Percentiles rank a stretch among this genome's conserved stretches.
Conservation (phyloP, 2,329 filamentous ascomycete genomes). For the Colletotrichum liaoningense region DNA sequence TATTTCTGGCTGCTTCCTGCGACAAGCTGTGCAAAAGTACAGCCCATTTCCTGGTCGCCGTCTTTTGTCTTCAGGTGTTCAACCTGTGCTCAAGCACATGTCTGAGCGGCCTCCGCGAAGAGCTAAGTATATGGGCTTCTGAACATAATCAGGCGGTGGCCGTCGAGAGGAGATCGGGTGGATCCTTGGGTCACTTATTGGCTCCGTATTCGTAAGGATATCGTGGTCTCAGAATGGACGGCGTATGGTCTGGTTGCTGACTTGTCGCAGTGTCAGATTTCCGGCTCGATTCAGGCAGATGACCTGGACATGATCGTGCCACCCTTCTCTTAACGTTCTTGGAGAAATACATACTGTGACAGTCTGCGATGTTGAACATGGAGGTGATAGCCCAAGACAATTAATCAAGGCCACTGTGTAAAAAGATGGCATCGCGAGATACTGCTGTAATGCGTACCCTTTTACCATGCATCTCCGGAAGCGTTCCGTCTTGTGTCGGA, state of each 20-base stretch:
- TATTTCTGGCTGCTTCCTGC: neutral
- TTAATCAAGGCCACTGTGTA: neutral
- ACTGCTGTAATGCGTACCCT: neutral
- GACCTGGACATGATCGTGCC: neutral
- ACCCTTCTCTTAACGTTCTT: neutral
- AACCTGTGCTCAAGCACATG: slow-evolving; percentile 2
- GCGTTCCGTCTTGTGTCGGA: neutral
- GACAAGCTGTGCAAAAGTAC: neutral
- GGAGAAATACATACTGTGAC: neutral
- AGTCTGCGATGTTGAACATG: neutral
- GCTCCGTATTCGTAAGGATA: neutral
- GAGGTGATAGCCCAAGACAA: neutral
- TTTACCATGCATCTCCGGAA: neutral
- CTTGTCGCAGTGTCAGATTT: slow-evolving; percentile 1
- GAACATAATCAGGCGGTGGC: neutral
- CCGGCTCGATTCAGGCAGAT: neutral
- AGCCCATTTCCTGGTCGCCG: slow-evolving; percentile 11
- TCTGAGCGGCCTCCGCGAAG: neutral
- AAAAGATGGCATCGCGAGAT: neutral
- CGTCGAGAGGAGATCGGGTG: slow-evolving; percentile 14
- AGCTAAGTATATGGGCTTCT: slow-evolving; percentile 9
- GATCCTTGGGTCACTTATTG: neutral
- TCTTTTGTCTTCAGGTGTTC: neutral
- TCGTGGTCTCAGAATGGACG: neutral
- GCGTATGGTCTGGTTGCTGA: slow-evolving; percentile 3